Percentiles rank a stretch among this genome's conserved stretches.
phyloP scores from a whole-genome alignment of 2,329 filamentous ascomycete species.

The Fusarium virguliforme region DNA sequence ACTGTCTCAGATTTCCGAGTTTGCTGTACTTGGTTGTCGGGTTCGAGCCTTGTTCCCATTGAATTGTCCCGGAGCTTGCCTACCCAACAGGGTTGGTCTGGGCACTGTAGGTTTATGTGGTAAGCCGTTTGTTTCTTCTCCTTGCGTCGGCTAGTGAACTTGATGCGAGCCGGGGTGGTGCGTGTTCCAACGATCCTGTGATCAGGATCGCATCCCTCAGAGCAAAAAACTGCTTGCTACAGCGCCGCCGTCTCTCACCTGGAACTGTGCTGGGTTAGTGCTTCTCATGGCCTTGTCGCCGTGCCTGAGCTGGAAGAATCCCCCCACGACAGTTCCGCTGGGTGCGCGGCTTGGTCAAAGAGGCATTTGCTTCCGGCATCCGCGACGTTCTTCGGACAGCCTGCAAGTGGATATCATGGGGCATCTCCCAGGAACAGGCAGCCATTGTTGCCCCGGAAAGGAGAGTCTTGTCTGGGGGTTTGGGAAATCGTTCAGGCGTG shows the following conservation, averaged over 20 bases:
- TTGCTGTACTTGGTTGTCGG: slow-evolving; percentile 28
- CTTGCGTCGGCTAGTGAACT: slow-evolving; percentile 39
- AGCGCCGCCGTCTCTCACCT: slow-evolving; percentile 6
- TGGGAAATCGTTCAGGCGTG: slow-evolving; percentile 11
- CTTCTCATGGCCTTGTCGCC: slow-evolving; percentile 15
- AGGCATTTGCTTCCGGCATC: slow-evolving; percentile 18
- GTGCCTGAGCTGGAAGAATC: neutral
- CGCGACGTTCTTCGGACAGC: slow-evolving; percentile 22
- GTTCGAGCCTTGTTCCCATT: slow-evolving; percentile 16
- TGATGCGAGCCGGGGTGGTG: slow-evolving; percentile 20
- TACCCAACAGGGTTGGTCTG: slow-evolving; percentile 8
- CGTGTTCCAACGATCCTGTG: slow-evolving; percentile 37
- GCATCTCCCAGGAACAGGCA: slow-evolving; percentile 10
- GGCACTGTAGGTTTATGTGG: slow-evolving; percentile 14
- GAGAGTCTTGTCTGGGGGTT: neutral
- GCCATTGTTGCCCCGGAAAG: slow-evolving; percentile 9
- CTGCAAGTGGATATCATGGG: slow-evolving; percentile 20
- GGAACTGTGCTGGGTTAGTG: slow-evolving; percentile 10
- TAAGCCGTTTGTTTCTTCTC: slow-evolving; percentile 33
- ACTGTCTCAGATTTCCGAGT: slow-evolving; percentile 36
- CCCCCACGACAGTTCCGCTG: slow-evolving; percentile 12
- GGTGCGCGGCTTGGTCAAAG: slow-evolving; percentile 9
- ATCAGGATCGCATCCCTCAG: slow-evolving; percentile 30
- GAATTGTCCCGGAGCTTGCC: slow-evolving; percentile 11
- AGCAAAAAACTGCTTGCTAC: neutral